These are phyloP conservation scores for Berberis thunbergii DNA, from an alignment of 164 flowering plant genomes.

Conservation along the genomic window DNA sequence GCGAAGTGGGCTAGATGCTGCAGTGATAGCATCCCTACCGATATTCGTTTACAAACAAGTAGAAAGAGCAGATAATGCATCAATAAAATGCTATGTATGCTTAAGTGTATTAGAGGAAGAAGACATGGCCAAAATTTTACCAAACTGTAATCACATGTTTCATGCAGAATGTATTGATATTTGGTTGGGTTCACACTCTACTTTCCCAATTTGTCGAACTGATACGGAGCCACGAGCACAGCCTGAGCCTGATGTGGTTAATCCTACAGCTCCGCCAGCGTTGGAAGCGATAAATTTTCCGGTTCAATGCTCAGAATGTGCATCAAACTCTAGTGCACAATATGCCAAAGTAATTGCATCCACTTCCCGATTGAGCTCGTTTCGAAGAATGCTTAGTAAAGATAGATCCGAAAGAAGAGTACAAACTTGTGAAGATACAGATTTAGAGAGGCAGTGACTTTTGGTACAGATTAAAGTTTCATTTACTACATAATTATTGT, in stretches of 20 bases:
- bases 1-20: slow-evolving; percentile 24
- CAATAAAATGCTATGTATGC: slow-evolving; percentile 40
- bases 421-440: slow-evolving; percentile 22
- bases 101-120: slow-evolving; percentile 25
- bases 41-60: slow-evolving; percentile 14
- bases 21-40: slow-evolving; percentile 32
- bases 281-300: slow-evolving; percentile 2
- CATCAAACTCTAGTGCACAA: slow-evolving; percentile 11
- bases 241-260: slow-evolving; percentile 1
- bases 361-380: slow-evolving; percentile 43
- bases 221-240: slow-evolving; percentile 24
- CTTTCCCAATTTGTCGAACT: slow-evolving; percentile 44
- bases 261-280: slow-evolving; percentile 15
- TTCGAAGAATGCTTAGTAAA: slow-evolving; percentile 42
- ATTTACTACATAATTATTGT: background rate
- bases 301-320: slow-evolving; percentile 7
- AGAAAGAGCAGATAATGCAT: background rate
- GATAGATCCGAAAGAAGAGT: slow-evolving; percentile 37
- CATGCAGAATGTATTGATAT: slow-evolving; percentile 40
- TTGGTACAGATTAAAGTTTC: background rate
- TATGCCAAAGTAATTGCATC: slow-evolving; percentile 22
- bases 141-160: slow-evolving; percentile 43
- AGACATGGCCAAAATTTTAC: slow-evolving; percentile 27
- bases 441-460: slow-evolving; percentile 18
- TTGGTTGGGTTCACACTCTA: slow-evolving; percentile 36